Conservation (phyloP, 495 filamentous ascomycete genomes). For the Hypoxylon fuscum region DNA sequence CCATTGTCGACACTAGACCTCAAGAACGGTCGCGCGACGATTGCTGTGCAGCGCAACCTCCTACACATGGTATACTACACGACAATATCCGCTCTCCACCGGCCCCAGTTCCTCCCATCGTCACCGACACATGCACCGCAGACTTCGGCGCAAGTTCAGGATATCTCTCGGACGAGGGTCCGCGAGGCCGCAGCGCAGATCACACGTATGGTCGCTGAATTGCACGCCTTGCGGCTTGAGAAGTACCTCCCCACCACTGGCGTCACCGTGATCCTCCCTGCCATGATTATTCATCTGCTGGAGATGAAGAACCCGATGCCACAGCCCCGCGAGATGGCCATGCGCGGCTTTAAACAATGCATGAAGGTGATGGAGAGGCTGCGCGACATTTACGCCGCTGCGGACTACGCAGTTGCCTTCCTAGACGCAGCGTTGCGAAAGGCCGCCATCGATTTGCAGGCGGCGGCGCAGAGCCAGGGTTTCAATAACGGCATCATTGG, state of each 20-base stretch:
- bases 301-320: constrained; percentile 84
- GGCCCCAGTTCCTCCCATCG: constrained; percentile 84
- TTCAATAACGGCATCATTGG: constrained; percentile 28
- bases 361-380: constrained; percentile 84
- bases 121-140: constrained; percentile 66
- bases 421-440: constrained; percentile 85
- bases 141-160: constrained; percentile 68
- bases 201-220: constrained; percentile 76
- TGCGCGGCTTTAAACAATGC: constrained; percentile 83
- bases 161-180: constrained; percentile 81
- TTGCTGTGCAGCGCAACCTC: constrained; percentile 79
- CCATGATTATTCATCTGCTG: constrained; percentile 89
- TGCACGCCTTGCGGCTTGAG: constrained; percentile 74
- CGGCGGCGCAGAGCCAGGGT: constrained; percentile 25
- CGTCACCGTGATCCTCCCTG: constrained; percentile 87
- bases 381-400: constrained; percentile 84
- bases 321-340: constrained; percentile 70
- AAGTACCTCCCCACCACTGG: constrained; percentile 85
- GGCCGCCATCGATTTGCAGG: constrained; percentile 66
- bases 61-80: constrained; percentile 91
- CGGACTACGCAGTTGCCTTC: constrained; percentile 86
- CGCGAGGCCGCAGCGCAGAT: constrained; percentile 81
- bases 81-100: constrained; percentile 85
- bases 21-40: constrained; percentile 45
- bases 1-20: constrained; percentile 58